Conservation (phyloP, 768 basidiomycete species). For the Daedaleopsis sinensis region DNA sequence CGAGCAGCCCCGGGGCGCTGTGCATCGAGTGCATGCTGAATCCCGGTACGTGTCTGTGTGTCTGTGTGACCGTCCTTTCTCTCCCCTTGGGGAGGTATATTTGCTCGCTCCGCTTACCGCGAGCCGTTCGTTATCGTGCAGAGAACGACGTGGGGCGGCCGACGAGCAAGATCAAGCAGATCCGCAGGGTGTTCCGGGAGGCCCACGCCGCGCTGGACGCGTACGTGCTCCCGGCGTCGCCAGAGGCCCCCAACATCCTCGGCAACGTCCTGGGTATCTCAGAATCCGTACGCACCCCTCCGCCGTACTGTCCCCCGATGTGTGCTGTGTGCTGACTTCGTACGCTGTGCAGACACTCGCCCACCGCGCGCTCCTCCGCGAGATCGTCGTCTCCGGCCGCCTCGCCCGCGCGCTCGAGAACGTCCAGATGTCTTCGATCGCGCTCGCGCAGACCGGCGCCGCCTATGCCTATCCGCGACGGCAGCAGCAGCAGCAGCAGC, state of each 20-base stretch:
- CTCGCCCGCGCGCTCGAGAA: constrained; percentile 15
- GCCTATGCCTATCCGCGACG: constrained; percentile 1
- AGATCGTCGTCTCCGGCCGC: constrained; percentile 24
- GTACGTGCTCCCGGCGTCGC: constrained; percentile 6
- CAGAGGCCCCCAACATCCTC: constrained; percentile 21
- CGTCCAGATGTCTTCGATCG: constrained; percentile 2
- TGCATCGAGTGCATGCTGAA: constrained; percentile 47
- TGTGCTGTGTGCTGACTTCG: too few species aligned
- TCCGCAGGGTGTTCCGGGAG: constrained; percentile 40
- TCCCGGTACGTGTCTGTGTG: constrained; percentile 32
- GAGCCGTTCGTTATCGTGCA: constrained; percentile 9
- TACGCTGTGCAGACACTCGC: constrained; percentile 14
- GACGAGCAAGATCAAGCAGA: constrained; percentile 33
- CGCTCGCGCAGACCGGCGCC: background rate
- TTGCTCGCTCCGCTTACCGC: background rate
- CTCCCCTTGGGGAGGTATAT: too few species aligned
- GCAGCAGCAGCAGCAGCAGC: constrained; percentile 10
- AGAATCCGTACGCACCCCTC: constrained; percentile 21
- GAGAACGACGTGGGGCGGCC: constrained; percentile 45
- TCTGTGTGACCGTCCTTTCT: too few species aligned
- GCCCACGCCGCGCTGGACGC: constrained; percentile 27
- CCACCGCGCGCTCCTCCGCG: constrained; percentile 15
- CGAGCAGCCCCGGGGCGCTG: constrained; percentile 31
- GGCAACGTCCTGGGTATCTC: constrained; percentile 28
- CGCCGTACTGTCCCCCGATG: too few species aligned